phyloP scores from a whole-genome alignment of 768 basidiomycete genomes.

The Rhodotorula babjevae region DNA sequence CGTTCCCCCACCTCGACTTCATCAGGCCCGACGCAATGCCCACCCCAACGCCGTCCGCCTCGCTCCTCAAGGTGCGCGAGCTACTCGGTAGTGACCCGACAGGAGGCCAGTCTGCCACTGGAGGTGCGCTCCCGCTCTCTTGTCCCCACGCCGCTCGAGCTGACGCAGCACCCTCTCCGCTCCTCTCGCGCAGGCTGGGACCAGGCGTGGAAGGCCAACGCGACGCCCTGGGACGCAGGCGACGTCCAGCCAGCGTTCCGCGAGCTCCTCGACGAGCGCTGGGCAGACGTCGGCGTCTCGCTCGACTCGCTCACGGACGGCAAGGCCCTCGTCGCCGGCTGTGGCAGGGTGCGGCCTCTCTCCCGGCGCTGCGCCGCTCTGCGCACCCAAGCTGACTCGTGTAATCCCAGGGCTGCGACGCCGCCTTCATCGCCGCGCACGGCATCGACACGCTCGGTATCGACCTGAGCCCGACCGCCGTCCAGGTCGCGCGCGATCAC shows the following conservation, averaged over 20 bases:
- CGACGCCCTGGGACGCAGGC: conserved; percentile 62
- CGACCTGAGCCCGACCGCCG: conserved; percentile 59
- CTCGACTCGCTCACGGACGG: conserved; percentile 52
- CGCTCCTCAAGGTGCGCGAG: conserved; percentile 19
- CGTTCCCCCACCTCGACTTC: neutral
- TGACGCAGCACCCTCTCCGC: neutral
- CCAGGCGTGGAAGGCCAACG: conserved; percentile 49
- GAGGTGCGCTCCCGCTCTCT: neutral
- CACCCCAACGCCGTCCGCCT: neutral
- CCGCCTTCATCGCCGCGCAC: conserved; percentile 55
- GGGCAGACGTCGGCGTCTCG: conserved; percentile 33
- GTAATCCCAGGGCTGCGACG: conserved; percentile 58
- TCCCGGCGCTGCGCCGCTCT: neutral
- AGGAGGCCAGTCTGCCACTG: conserved; percentile 5
- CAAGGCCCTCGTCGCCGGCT: conserved; percentile 57
- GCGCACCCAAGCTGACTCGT: too few species aligned
- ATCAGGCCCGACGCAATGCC: neutral
- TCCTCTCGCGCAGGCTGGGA: conserved; percentile 27
- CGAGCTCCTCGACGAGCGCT: conserved; percentile 54
- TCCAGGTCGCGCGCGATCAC: conserved; percentile 53
- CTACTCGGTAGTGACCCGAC: conserved; percentile 7
- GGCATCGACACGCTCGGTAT: conserved; percentile 55
- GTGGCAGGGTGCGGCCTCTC: conserved; percentile 52
- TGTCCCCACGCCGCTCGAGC: neutral
- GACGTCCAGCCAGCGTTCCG: conserved; percentile 56